Base-by-base conservation (phyloP, 306 rosid genomes). In the Acacia acuminata region DNA sequence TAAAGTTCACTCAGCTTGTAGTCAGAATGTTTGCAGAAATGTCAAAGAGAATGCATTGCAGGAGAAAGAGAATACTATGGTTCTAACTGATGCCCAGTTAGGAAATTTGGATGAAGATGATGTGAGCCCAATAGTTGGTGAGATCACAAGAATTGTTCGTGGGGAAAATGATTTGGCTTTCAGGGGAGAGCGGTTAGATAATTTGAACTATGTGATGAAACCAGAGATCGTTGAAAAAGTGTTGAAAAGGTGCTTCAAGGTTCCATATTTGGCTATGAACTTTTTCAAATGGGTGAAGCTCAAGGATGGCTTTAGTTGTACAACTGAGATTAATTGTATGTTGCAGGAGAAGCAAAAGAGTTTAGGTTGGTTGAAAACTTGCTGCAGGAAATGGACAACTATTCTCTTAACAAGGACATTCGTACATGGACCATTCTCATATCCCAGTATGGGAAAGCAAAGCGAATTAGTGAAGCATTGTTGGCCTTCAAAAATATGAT, bases 341-440 rank as follows among this genome's bases (percentile, higher is more conserved):
- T 96, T 81, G 97, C 96, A 30, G 94, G 99, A 81, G 98, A 92
- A 79, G 92, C 89, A 19, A 90, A 80, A 84, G 97, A 93, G 67
- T 88, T 88, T 64, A 84, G 80, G 79, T 68, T 93, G 84, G 81
- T 91, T 76, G 91, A 91, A 82, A 92, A 83, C 86, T 81, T 95
- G 80, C 85, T 87, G 80, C 90, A 84, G 81, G 97, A 93, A 86
- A 95, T 93, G 96, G 91, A 85, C 77, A 82, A 66, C 53, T 44
- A 24, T 78, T 88, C 58, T 19, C 70, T 91, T 75, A 48, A 80
- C 63, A 92, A 88, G 83, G 91, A 93, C 86, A 75, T 92, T 69
- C 92, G 75, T 77, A 92, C 98, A 24, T 95, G 98, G 98, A 92
- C 97, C 73, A 88, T 95, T 82, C 93, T 95, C 60, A 77, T 95